Base-by-base conservation (phyloP, 1,284 basidiomycete species). In the Apiotrichum akiyoshidainum region DNA sequence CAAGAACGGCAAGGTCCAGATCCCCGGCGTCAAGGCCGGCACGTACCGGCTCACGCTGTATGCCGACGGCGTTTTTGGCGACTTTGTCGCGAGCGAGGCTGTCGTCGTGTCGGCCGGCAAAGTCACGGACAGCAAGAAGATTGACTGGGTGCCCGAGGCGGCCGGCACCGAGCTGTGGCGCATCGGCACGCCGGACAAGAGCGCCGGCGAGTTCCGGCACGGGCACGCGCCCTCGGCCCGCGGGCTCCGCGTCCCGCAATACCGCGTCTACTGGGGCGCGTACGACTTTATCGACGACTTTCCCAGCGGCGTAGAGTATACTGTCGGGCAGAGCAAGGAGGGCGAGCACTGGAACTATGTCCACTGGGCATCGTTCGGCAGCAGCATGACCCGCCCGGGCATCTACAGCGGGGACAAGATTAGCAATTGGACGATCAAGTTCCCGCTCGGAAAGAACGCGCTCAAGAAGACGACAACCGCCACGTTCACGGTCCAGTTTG, bases 1-100 rank as follows among this genome's bases (percentile, higher is more conserved):
- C 21, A 33, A 46, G 14, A 56, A 65, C 49, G 70, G 73, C 21
- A 58, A 22, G 5, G 65, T 69, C 17, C 17, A 45, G 2, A 67
- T 75, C 22, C 56, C 61, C 19, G 60, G 70, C 9, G 64, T 75
- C 55, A 68, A 68, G 46, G 70, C 69, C 6, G 73, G 73, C 7
- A 60, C 48, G 12, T 75, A 75, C 42, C 58, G 73, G 17, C 53
- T 74, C 33, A 74, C 72, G 0, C 49, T 69, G 39, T 73, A 74
- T 52, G 72, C 71, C 21, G 68, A 69, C n/a, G 66, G 65, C 49
- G 48, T 72, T 10, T 75, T 75, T 58, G 73, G 73, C 5, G 55
- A 70, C 22, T 71, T 57, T 54, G 61, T 66, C 14, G 59, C 68
- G 26, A 26, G 21, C 44, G 71, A 74, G 44, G 59, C 64, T 17